phyloP scores from a whole-genome alignment of 805 yeast genomes.

The Wickerhamiella shivajii region DNA sequence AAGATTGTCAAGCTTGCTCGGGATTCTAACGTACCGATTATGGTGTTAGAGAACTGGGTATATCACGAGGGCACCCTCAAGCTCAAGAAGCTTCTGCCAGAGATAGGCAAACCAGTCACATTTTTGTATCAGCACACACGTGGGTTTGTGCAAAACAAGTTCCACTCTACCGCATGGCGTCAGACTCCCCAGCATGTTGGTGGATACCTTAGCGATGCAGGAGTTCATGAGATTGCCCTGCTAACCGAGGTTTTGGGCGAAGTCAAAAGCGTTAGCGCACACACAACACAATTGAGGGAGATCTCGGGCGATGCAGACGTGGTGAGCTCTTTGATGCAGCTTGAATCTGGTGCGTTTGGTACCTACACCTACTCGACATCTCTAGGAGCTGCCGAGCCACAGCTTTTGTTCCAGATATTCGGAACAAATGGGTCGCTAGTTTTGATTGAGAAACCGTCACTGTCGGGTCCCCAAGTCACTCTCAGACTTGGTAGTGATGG shows the following conservation, averaged over 20 bases:
- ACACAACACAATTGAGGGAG: slow-evolving; percentile 61
- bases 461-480: slow-evolving; percentile 9
- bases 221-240: slow-evolving; percentile 87
- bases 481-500: slow-evolving; percentile 19
- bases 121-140: slow-evolving; percentile 33
- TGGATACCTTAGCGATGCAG: slow-evolving; percentile 87
- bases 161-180: slow-evolving; percentile 68
- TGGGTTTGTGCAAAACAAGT: slow-evolving; percentile 35
- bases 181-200: slow-evolving; percentile 83
- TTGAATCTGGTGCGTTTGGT: slow-evolving; percentile 56
- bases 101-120: slow-evolving; percentile 48
- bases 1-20: slow-evolving; percentile 59
- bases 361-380: slow-evolving; percentile 79
- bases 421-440: slow-evolving; percentile 68
- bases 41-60: slow-evolving; percentile 77
- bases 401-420: slow-evolving; percentile 49
- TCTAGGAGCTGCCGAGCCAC: slow-evolving; percentile 67
- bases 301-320: slow-evolving; percentile 74
- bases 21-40: slow-evolving; percentile 49
- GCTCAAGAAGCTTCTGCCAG: slow-evolving; percentile 42
- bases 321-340: slow-evolving; percentile 50
- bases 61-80: slow-evolving; percentile 45
- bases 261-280: slow-evolving; percentile 56
- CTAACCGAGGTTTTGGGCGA: slow-evolving; percentile 71
- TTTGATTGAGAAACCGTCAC: slow-evolving; percentile 30